These are phyloP conservation scores for Daedalea quercina DNA, from an alignment of 768 basidiomycete species.

Conservation along the genomic window DNA sequence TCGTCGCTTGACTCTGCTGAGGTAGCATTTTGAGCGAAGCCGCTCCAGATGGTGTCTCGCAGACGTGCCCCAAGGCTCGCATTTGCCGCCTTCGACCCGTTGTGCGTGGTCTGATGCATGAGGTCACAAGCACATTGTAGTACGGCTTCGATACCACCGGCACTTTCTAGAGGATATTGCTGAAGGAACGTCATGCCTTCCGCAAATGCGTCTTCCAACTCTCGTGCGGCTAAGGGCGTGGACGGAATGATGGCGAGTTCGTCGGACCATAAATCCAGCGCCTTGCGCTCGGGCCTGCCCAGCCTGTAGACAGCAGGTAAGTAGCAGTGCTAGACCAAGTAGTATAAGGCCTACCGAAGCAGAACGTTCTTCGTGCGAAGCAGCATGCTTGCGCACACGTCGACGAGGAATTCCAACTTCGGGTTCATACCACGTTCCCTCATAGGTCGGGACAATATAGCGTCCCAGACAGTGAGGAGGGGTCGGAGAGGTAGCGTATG, in stretches of 20 bases:
- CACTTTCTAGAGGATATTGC: slow-evolving; percentile 53
- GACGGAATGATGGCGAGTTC: slow-evolving; percentile 33
- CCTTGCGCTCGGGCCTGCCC: slow-evolving; percentile 37
- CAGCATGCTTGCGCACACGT: slow-evolving; percentile 66
- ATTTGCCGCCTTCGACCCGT: slow-evolving; percentile 25
- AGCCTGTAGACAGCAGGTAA: slow-evolving; percentile 32
- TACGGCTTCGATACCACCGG: slow-evolving; percentile 66
- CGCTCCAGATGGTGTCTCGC: slow-evolving; percentile 59
- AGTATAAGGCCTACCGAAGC: slow-evolving; percentile 30
- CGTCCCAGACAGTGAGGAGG: slow-evolving; percentile 64
- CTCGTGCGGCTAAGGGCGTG: slow-evolving; percentile 40
- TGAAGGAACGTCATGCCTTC: slow-evolving; percentile 62
- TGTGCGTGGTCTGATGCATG: slow-evolving; percentile 33
- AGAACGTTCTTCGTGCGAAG: slow-evolving; percentile 48
- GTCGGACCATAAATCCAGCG: slow-evolving; percentile 49
- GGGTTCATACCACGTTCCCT: slow-evolving; percentile 46
- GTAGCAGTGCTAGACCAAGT: neutral
- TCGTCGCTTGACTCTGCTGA: slow-evolving; percentile 30
- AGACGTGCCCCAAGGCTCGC: slow-evolving; percentile 48
- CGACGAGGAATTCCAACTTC: slow-evolving; percentile 64
- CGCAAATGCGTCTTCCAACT: slow-evolving; percentile 57
- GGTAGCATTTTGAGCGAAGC: slow-evolving; percentile 48
- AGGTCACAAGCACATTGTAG: slow-evolving; percentile 64
- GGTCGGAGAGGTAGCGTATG: slow-evolving; percentile 65
- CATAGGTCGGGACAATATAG: slow-evolving; percentile 53